A percentile compares a stretch with the other conserved stretches of the same genome.
Evolutionary conservation across 495 filamentous ascomycete species (phyloP).

Genomic region (Penicillium arizonense): DNA sequence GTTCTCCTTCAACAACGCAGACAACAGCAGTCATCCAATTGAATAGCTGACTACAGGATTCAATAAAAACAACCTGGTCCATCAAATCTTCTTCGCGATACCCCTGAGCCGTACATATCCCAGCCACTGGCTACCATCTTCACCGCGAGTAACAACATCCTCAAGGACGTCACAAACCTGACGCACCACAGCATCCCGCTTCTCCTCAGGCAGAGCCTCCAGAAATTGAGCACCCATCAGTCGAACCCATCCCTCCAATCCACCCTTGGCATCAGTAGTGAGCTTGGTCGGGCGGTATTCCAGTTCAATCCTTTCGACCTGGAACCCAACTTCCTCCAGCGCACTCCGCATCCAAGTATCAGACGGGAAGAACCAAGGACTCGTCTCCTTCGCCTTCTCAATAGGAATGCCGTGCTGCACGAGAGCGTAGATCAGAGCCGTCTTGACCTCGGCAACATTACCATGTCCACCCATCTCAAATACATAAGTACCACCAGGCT

Average conservation of each 20-base stretch:
- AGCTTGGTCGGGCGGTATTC: slow-evolving; percentile 65
- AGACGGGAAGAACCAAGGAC: slow-evolving; percentile 76
- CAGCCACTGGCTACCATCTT: slow-evolving; percentile 61
- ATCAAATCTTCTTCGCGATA: slow-evolving; percentile 2
- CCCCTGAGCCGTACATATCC: slow-evolving; percentile 67
- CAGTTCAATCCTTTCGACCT: slow-evolving; percentile 57
- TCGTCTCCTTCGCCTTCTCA: slow-evolving; percentile 41
- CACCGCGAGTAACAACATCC: slow-evolving; percentile 44
- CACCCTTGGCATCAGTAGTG: slow-evolving; percentile 41
- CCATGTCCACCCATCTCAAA: slow-evolving; percentile 77
- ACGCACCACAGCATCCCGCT: slow-evolving; percentile 52
- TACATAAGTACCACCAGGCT: slow-evolving; percentile 57
- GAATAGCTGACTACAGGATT: background rate
- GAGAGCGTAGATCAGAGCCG: slow-evolving; percentile 52
- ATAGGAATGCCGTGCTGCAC: slow-evolving; percentile 54
- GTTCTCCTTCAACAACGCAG: slow-evolving; percentile 33
- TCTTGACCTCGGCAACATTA: slow-evolving; percentile 64
- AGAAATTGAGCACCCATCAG: slow-evolving; percentile 64
- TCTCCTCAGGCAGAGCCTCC: slow-evolving; percentile 46
- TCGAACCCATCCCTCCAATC: slow-evolving; percentile 69
- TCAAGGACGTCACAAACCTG: slow-evolving; percentile 63
- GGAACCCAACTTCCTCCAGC: slow-evolving; percentile 57
- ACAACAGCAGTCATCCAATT: slow-evolving; percentile 1
- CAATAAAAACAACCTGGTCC: background rate
- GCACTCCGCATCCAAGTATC: slow-evolving; percentile 51